Evolutionary conservation across 176 grass and related monocot species (phyloP).

Genomic region (Puya raimondii): DNA sequence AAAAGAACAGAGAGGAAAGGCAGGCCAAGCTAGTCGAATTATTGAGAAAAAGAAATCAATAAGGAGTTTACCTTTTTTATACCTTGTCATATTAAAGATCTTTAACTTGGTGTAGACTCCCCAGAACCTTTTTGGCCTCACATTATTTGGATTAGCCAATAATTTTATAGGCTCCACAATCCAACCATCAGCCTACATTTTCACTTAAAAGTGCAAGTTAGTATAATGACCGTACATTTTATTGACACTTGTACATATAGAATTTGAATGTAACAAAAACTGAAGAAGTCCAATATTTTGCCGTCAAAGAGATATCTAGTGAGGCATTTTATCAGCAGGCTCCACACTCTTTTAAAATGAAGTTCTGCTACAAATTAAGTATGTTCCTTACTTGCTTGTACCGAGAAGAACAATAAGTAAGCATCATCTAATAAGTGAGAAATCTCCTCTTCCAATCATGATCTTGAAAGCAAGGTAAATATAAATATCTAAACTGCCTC

Average conservation of each 20-base stretch:
- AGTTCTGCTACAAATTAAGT: not conserved
- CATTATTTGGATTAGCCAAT: slow-evolving; percentile 74
- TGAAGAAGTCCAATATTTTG: not conserved
- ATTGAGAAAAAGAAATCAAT: not conserved
- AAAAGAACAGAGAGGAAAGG: not conserved
- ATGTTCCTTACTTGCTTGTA: not conserved
- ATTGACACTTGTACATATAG: not conserved
- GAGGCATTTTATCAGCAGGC: not conserved
- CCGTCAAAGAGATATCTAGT: not conserved
- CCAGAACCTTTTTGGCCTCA: slow-evolving; percentile 86
- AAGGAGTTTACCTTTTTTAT: slow-evolving; percentile 54
- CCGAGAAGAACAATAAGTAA: not conserved
- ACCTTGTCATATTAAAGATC: slow-evolving; percentile 84
- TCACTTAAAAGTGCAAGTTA: slow-evolving; percentile 1
- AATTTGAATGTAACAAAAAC: not conserved
- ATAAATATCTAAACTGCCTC: not conserved
- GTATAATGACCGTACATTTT: not conserved
- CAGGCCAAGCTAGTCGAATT: not conserved
- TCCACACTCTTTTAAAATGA: not conserved
- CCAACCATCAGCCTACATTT: slow-evolving; percentile 87
- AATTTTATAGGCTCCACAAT: slow-evolving; percentile 63
- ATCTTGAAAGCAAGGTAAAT: not conserved
- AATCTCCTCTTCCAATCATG: not conserved
- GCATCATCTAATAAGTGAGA: not conserved
- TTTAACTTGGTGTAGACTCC: slow-evolving; percentile 93